Evolutionary conservation across 495 filamentous ascomycete genomes (phyloP).

Genomic region (Trypethelium eluteriae): DNA sequence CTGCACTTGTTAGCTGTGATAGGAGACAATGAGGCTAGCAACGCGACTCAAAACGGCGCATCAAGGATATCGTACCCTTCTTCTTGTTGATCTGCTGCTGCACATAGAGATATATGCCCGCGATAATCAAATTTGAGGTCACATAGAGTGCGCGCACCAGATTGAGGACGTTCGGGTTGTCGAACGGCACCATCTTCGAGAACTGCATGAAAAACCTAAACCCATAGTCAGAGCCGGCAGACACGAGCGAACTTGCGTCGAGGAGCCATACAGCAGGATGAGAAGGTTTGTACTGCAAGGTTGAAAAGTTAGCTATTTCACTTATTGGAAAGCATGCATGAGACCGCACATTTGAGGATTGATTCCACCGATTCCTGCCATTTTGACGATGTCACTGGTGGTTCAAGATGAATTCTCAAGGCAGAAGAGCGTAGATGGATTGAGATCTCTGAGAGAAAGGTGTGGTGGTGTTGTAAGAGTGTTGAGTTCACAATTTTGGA

Average conservation of each 20-base stretch:
- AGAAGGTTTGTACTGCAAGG: slow-evolving; percentile 29
- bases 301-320: slow-evolving; percentile 7
- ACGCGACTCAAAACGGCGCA: neutral
- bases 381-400: neutral
- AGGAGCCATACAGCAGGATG: slow-evolving; percentile 28
- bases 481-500: too few species aligned
- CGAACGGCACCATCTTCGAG: slow-evolving; percentile 91
- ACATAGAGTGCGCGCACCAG: slow-evolving; percentile 75
- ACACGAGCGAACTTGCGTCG: neutral
- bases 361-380: slow-evolving; percentile 20
- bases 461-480: too few species aligned
- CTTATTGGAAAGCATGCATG: neutral
- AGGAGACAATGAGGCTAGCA: neutral
- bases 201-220: slow-evolving; percentile 83
- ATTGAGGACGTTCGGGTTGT: slow-evolving; percentile 79
- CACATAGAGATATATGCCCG: slow-evolving; percentile 73
- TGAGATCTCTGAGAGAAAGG: too few species aligned
- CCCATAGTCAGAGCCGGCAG: neutral
- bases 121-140: slow-evolving; percentile 81
- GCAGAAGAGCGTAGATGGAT: too few species aligned
- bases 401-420: neutral
- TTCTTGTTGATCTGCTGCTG: slow-evolving; percentile 79
- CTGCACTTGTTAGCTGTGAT: slow-evolving; percentile 39
- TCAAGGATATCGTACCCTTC: slow-evolving; percentile 60
- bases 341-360: slow-evolving; percentile 25